phyloP scores from a whole-genome alignment of 495 filamentous ascomycete genomes.

The Articulospora tetracladia region DNA sequence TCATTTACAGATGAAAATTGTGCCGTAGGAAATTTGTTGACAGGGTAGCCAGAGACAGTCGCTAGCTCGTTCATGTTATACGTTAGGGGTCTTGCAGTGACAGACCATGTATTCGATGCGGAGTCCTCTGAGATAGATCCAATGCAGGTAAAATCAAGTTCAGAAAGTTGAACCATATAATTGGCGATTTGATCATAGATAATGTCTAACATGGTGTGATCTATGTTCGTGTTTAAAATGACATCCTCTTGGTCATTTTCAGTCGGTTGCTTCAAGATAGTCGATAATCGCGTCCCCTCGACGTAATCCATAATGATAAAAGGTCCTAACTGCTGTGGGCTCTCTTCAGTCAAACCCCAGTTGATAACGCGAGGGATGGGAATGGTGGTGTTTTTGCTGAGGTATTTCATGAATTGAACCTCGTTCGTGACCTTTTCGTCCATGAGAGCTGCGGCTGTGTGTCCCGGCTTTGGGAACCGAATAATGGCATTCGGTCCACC shows the following conservation, averaged over 20 bases:
- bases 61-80: slow-evolving; percentile 39
- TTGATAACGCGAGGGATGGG: slow-evolving; percentile 34
- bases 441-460: slow-evolving; percentile 18
- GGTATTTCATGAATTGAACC: slow-evolving; percentile 31
- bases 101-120: too few species aligned
- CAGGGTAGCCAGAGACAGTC: slow-evolving; percentile 33
- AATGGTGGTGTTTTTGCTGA: slow-evolving; percentile 36
- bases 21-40: slow-evolving; percentile 27
- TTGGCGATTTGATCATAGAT: too few species aligned
- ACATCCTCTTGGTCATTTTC: slow-evolving; percentile 26
- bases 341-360: slow-evolving; percentile 36
- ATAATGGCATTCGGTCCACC: slow-evolving; percentile 18
- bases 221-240: slow-evolving; percentile 33
- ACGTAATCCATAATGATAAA: slow-evolving; percentile 45
- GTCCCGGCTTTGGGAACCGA: slow-evolving; percentile 24
- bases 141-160: too few species aligned
- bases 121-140: too few species aligned
- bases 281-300: slow-evolving; percentile 26
- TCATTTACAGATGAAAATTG: slow-evolving; percentile 8
- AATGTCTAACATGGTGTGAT: slow-evolving; percentile 29
- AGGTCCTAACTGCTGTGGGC: slow-evolving; percentile 35
- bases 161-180: too few species aligned
- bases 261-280: slow-evolving; percentile 28
- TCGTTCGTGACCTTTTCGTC: slow-evolving; percentile 42
- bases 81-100: too few species aligned